Percentiles rank a stretch among this genome's conserved stretches.
phyloP scores from a whole-genome alignment of 805 yeast genomes.

The Yamadazyma nakazawae region DNA sequence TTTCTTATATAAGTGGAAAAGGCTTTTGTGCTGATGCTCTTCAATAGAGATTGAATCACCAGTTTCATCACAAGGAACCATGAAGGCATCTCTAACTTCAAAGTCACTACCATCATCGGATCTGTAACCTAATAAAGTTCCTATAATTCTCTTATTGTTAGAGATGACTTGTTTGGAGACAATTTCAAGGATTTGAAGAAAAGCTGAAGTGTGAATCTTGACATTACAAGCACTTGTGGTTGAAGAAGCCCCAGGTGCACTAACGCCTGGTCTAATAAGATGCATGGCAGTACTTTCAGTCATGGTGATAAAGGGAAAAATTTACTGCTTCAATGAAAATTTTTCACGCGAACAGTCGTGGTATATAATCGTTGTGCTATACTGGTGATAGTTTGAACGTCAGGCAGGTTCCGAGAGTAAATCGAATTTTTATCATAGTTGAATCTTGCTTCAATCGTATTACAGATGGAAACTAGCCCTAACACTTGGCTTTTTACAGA shows the following conservation, averaged over 20 bases:
- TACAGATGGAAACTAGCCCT: not conserved
- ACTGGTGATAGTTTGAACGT: not conserved
- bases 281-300: constrained; percentile 38
- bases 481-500: constrained; percentile 36
- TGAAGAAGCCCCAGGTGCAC: constrained; percentile 44
- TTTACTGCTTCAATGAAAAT: constrained; percentile 2
- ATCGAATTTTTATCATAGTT: too few species aligned
- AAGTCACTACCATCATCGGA: constrained; percentile 79
- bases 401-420: too few species aligned
- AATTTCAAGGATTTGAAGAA: constrained; percentile 74
- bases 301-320: constrained; percentile 1
- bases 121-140: constrained; percentile 76
- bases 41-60: constrained; percentile 73
- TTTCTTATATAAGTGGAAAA: constrained; percentile 68
- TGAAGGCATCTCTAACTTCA: constrained; percentile 70
- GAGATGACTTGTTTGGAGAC: constrained; percentile 48
- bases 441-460: not conserved
- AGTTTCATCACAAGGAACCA: constrained; percentile 77
- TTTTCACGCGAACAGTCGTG: not conserved
- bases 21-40: constrained; percentile 68
- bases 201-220: constrained; percentile 63
- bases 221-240: constrained; percentile 51
- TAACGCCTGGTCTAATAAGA: constrained; percentile 48
- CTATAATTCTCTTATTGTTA: constrained; percentile 59
- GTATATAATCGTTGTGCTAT: not conserved